Percentiles rank a stretch among this genome's conserved stretches.
These are phyloP conservation scores for Lactifluus rugatus DNA, from an alignment of 768 basidiomycete species.

Conservation along the genomic window DNA sequence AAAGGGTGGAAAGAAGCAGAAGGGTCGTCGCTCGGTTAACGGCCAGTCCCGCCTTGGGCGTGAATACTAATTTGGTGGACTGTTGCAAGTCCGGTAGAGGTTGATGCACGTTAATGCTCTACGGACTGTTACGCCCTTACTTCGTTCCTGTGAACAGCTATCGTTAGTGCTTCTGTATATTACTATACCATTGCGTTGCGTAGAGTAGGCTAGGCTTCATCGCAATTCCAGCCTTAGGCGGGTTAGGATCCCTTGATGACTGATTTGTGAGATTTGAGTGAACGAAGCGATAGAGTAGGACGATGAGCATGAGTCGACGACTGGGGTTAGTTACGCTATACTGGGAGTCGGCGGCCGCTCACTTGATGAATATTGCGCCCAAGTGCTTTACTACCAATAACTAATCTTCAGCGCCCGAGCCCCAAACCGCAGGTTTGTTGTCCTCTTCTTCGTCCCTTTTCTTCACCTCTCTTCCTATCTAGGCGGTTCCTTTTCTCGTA, in stretches of 20 bases:
- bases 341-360: too few relatives aligned
- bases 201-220: conserved; percentile 13
- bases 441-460: too few relatives aligned
- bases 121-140: neutral
- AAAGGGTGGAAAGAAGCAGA: neutral
- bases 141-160: conserved; percentile 13
- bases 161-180: neutral
- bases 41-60: neutral
- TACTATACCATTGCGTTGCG: conserved; percentile 10
- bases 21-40: neutral
- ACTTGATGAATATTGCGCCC: too few relatives aligned
- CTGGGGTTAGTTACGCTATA: too few relatives aligned
- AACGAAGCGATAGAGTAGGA: too few relatives aligned
- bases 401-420: too few relatives aligned
- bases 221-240: conserved; percentile 8
- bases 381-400: too few relatives aligned
- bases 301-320: too few relatives aligned
- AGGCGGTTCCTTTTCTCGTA: neutral
- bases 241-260: conserved; percentile 9
- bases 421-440: too few relatives aligned
- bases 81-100: neutral
- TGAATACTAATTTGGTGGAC: neutral
- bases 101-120: neutral
- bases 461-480: neutral
- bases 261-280: too few relatives aligned